Evolutionary conservation across 2,329 filamentous ascomycete genomes (phyloP).

Genomic region (Tolypocladium ophioglossoides): DNA sequence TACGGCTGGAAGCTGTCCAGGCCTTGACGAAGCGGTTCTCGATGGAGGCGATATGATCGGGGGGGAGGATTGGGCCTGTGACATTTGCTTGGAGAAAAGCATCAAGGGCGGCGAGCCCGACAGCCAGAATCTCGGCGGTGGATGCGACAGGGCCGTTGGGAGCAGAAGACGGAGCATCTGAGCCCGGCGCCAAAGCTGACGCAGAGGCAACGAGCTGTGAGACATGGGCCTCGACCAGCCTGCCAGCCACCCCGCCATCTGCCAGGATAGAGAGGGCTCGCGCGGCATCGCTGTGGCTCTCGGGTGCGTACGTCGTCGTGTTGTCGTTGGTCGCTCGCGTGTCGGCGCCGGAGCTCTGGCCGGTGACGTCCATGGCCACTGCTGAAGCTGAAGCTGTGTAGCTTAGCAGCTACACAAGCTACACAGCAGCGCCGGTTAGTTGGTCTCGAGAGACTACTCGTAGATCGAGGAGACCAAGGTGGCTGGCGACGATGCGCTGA

Average conservation of each 20-base stretch:
- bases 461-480: no score
- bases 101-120: constrained; percentile 40
- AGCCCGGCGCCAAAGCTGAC: not conserved
- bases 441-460: not conserved
- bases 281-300: constrained; percentile 3
- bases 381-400: not conserved
- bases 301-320: not conserved
- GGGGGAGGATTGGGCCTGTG: constrained; percentile 67
- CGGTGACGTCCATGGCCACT: not conserved
- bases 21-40: constrained; percentile 29
- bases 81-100: constrained; percentile 81
- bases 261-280: constrained; percentile 6
- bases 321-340: not conserved
- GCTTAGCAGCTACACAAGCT: not conserved
- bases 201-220: not conserved
- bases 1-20: constrained; percentile 12
- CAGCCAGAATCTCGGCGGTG: constrained; percentile 10
- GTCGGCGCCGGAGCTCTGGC: not conserved
- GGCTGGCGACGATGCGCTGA: not conserved
- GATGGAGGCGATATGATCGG: constrained; percentile 13
- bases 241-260: constrained; percentile 1
- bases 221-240: constrained; percentile 4
- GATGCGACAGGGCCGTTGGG: not conserved
- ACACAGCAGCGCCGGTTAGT: not conserved
- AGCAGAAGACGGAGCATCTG: not conserved